These are phyloP conservation scores for Candida maltosa DNA, from an alignment of 805 yeast species.

Conservation along the genomic window DNA sequence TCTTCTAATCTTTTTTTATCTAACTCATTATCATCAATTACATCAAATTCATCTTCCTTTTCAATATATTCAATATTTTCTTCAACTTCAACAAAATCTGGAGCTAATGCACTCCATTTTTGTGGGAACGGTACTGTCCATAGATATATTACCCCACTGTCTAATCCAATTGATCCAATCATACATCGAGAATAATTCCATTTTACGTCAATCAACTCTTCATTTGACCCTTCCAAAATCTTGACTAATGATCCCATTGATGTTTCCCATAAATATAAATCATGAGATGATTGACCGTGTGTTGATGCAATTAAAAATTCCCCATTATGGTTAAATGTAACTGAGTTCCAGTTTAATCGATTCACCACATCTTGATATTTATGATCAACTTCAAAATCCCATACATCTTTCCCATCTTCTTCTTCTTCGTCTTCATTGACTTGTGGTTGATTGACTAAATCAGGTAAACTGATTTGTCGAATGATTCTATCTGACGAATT, in stretches of 20 bases:
- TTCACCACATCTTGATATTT: conserved; percentile 89
- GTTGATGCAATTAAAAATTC: conserved; percentile 90
- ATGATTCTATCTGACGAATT: conserved; percentile 78
- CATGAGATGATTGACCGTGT: conserved; percentile 79
- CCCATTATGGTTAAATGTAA: conserved; percentile 65
- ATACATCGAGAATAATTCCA: conserved; percentile 79
- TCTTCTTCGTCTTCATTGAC: not conserved
- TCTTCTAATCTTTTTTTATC: conserved; percentile 61
- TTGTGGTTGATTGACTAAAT: conserved; percentile 23
- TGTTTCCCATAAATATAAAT: conserved; percentile 91
- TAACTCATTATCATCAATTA: conserved; percentile 63
- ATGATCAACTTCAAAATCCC: conserved; percentile 68
- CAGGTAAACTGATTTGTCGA: conserved; percentile 55
- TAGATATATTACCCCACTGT: conserved; percentile 73
- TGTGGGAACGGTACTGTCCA: conserved; percentile 86
- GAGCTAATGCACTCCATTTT: conserved; percentile 95
- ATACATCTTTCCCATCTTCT: conserved; percentile 21
- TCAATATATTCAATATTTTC: conserved; percentile 88
- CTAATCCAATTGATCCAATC: conserved; percentile 81
- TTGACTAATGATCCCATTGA: conserved; percentile 82
- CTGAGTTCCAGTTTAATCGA: conserved; percentile 82
- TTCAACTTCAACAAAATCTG: conserved; percentile 92
- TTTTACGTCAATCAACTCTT: conserved; percentile 79
- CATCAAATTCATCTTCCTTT: conserved; percentile 88
- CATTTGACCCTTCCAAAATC: conserved; percentile 86